Base-by-base conservation (phyloP, 192 early-diverging fungal genomes). In the Backusella macrospora region DNA sequence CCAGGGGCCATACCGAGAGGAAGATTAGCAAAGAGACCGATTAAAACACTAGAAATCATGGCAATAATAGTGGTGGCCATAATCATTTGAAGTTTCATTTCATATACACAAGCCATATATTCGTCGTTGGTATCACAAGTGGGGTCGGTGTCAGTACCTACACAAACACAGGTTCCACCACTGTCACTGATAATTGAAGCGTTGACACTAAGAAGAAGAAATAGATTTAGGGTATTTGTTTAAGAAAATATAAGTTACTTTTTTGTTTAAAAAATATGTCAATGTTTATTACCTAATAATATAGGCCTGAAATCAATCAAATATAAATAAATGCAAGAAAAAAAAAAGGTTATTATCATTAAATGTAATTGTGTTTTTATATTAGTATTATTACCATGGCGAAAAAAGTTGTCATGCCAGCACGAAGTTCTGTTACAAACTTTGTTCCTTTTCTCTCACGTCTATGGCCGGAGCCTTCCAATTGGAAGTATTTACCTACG, bases 1-100 rank as follows among this genome's bases (percentile, higher is more conserved):
- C 84, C 92, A 18, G 93, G 93, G 12, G 93, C 93, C 79, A 95
- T 76, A 16, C 90, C 91, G 72, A 95, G 80, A 2, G 93, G 93
- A 74, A 93, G 79, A 70, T 95, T 94, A 6, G 93, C 90, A 18
- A 90, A 78, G 6, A 86, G 44, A 55, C 90, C 90, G 82, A 92
- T 91, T n/a, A 89, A 78, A n/a, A 88, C 73, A 42, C 85, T 86
- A 0, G 92, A 80, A 68, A 94, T 84, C 72, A 86, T 84, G 15
- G 91, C 79, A 69, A 89, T 87, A 46, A 89, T 87, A 39, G 91
- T 84, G 0, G 92, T 93, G 26, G 88, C 92, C 4, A 90, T 92
- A 71, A 94, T 91, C 49, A 94, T 66, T 72, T 93, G 90, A 65
- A 90, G 78, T 80, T 88, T 87, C 52, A 92, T 62, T 23, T 83